Percentiles rank a stretch among this genome's conserved stretches.
These are phyloP conservation scores for Dryas alaskensis DNA, from an alignment of 306 rosid species.

Conservation along the genomic window DNA sequence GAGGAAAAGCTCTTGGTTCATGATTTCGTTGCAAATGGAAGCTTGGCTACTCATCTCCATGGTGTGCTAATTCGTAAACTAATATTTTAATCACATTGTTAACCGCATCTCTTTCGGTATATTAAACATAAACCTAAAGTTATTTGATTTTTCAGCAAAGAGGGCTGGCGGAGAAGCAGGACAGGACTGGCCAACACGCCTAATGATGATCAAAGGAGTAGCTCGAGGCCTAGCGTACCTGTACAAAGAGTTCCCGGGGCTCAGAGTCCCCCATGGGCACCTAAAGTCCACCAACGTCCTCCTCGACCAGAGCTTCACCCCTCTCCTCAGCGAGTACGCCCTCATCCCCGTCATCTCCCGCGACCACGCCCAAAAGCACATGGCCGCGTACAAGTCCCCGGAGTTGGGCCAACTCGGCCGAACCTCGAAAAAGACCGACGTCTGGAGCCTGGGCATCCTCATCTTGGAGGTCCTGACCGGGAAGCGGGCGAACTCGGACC, in stretches of 20 bases:
- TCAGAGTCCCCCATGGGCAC: slow-evolving; percentile 63
- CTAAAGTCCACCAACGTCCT: slow-evolving; percentile 84
- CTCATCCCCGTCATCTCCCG: slow-evolving; percentile 40
- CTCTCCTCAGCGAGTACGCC: slow-evolving; percentile 60
- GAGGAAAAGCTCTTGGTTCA: slow-evolving; percentile 48
- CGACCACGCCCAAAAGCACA: slow-evolving; percentile 55
- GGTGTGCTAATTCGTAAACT: slow-evolving; percentile 15
- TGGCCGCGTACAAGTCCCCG: slow-evolving; percentile 64
- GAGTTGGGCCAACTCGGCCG: slow-evolving; percentile 39
- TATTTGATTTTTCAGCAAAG: slow-evolving; percentile 32
- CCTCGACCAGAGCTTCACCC: slow-evolving; percentile 39
- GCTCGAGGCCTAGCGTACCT: slow-evolving; percentile 54
- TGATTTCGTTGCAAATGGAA: slow-evolving; percentile 39
- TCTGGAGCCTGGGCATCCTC: slow-evolving; percentile 73
- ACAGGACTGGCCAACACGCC: slow-evolving; percentile 64
- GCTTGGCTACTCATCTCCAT: slow-evolving; percentile 43
- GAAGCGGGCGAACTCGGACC: slow-evolving; percentile 42
- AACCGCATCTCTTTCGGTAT: too few relatives aligned
- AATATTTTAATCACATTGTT: neutral
- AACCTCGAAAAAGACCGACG: slow-evolving; percentile 44
- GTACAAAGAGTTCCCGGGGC: slow-evolving; percentile 47
- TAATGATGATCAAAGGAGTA: slow-evolving; percentile 81
- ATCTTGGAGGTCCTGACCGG: slow-evolving; percentile 68
- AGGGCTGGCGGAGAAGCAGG: slow-evolving; percentile 31
- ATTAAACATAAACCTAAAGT: too few relatives aligned